Base-by-base conservation (phyloP, 805 yeast species). In the Kazachstania kunashirensis region DNA sequence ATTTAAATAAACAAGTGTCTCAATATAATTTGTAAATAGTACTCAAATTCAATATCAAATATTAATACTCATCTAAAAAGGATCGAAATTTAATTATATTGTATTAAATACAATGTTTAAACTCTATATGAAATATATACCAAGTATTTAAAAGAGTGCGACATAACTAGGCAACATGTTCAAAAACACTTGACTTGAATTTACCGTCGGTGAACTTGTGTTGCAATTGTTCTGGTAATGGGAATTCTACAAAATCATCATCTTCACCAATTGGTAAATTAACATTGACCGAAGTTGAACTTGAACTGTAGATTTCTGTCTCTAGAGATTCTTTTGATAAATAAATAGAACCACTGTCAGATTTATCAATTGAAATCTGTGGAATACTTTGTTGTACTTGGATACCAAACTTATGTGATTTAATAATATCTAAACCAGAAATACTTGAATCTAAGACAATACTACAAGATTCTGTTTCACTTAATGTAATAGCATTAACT, bases 211-310 rank as follows among this genome's bases (percentile, higher is more conserved):
- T 66, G 43, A 84, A 66, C 13, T 73, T 67, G 61, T 85, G 95
- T 53, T 75, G 74, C 61, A 92, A 71, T 65, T 92, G 98, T 62
- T 92, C 99, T 7, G 97, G 96, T 29, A 83, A 73, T 7, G 95
- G 78, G 37, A 76, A 64, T 61, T 92, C 99, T 37, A 68, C 73
- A 61, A 72, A 78, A 57, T 89, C 95, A 31, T 66, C 81, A 31
- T 68, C 74, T 26, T 76, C 84, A 12, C 67, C 73, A 32, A 71
- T 71, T 19, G 95, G 95, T 31, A 84, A 70, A 53, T 88, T 84
- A 48, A 92, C 68, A 58, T 92, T 92, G 59, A 92, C 66, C 3
- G 94, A 73, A 0, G 96, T 82, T 12, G 94, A 74, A 36, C 84
- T 77, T 32, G 94, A 79, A 2, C 96, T 82, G 62, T 77, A 84